Conservation (phyloP, 768 basidiomycete species). For the Tylopilus plumbeoviolaceoides region DNA sequence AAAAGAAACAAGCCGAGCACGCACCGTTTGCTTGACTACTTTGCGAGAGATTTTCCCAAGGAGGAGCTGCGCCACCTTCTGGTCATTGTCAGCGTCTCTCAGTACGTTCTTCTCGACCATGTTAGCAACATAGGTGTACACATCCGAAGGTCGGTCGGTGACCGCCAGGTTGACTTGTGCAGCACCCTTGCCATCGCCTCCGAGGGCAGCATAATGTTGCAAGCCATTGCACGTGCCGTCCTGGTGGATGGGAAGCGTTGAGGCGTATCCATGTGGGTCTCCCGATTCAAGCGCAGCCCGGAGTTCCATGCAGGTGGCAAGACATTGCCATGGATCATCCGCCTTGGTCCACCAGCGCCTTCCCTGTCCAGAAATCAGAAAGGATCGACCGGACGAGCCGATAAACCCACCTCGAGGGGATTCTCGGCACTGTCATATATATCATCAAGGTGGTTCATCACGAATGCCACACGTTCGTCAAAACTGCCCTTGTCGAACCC, state of each 20-base stretch:
- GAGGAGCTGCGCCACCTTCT: constrained; percentile 55
- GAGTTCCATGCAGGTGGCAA: constrained; percentile 91
- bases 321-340: constrained; percentile 97
- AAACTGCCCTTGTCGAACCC: constrained; percentile 95
- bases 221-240: constrained; percentile 98
- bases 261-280: constrained; percentile 53
- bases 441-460: constrained; percentile 66
- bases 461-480: constrained; percentile 83
- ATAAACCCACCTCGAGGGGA: constrained; percentile 61
- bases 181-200: constrained; percentile 87
- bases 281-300: constrained; percentile 70
- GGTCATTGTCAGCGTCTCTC: constrained; percentile 50
- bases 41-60: constrained; percentile 82
- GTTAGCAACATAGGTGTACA: constrained; percentile 86
- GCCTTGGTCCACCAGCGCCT: constrained; percentile 84
- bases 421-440: constrained; percentile 79
- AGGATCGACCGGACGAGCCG: background rate
- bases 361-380: constrained; percentile 42
- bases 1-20: constrained; percentile 18
- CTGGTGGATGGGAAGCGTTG: constrained; percentile 88
- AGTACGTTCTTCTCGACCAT: constrained; percentile 73
- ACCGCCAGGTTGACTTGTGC: constrained; percentile 87
- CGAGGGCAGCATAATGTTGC: constrained; percentile 97
- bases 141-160: constrained; percentile 86
- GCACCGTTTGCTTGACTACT: constrained; percentile 94